These are phyloP conservation scores for Trichosporon sp. DNA, from an alignment of 1,284 basidiomycete genomes.

Conservation along the genomic window DNA sequence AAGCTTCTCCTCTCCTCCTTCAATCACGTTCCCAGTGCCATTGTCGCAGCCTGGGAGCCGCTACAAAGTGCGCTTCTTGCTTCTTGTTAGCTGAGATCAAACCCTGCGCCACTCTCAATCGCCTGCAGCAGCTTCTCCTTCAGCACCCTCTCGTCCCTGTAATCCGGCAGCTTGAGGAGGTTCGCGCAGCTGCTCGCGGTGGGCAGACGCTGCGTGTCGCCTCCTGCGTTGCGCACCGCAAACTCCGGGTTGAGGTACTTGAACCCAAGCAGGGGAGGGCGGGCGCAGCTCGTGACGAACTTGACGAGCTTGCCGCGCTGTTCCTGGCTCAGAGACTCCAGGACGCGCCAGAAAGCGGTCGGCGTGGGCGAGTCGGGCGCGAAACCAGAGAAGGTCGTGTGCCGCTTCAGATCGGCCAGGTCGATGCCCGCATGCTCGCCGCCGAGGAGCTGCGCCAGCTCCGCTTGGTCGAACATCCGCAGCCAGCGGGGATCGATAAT, in stretches of 20 bases:
- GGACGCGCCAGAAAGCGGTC: constrained; percentile 64
- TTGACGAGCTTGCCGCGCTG: constrained; percentile 67
- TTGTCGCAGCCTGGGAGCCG: too few relatives aligned
- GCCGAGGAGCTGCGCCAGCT: constrained; percentile 76
- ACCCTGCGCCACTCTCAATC: constrained; percentile 76
- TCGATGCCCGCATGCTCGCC: constrained; percentile 78
- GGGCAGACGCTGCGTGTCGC: constrained; percentile 68
- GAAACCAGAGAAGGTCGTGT: constrained; percentile 73
- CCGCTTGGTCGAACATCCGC: constrained; percentile 90
- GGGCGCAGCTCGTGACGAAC: constrained; percentile 85
- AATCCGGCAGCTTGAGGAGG: constrained; percentile 53
- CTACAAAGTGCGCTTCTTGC: too few relatives aligned
- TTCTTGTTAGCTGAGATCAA: constrained; percentile 60
- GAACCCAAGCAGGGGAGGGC: constrained; percentile 83
- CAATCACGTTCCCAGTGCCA: too few relatives aligned
- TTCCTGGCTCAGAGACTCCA: constrained; percentile 54
- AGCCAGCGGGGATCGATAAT: constrained; percentile 88
- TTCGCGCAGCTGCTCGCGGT: constrained; percentile 65
- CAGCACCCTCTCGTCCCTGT: constrained; percentile 56
- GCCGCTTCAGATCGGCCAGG: constrained; percentile 64
- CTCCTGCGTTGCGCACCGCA: constrained; percentile 70
- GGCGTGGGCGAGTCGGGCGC: constrained; percentile 64
- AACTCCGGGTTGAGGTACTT: constrained; percentile 79
- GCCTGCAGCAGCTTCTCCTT: constrained; percentile 77
- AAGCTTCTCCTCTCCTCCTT: too few relatives aligned